Evolutionary conservation across 2,329 filamentous ascomycete species (phyloP).

Genomic region (Aspergillus sp.): DNA sequence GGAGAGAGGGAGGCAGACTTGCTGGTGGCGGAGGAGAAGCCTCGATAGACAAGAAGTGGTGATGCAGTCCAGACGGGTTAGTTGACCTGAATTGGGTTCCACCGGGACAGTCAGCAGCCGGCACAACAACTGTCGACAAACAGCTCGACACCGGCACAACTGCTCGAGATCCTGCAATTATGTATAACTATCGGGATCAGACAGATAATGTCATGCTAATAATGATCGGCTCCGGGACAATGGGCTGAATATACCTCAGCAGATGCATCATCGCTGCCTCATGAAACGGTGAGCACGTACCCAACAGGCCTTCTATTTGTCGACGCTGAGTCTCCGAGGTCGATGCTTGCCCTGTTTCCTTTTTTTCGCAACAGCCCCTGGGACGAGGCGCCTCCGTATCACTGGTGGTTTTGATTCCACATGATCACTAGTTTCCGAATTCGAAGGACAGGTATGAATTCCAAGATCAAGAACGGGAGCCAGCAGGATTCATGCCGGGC

Average conservation of each 20-base stretch:
- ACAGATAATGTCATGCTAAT: background rate
- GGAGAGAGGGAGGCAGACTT: background rate
- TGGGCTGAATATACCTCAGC: background rate
- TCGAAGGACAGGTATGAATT: constrained; percentile 8
- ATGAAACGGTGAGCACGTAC: background rate
- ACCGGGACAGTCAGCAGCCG: constrained; percentile 11
- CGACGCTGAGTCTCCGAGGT: background rate
- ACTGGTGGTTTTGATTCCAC: background rate
- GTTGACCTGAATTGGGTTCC: background rate
- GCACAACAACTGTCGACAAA: background rate
- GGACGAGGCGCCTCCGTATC: background rate
- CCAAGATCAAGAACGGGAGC: constrained; percentile 6
- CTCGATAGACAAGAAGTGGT: constrained; percentile 5
- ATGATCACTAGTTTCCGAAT: constrained; percentile 5
- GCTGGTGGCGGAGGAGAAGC: constrained; percentile 8
- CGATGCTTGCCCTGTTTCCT: background rate
- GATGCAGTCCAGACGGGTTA: constrained; percentile 1
- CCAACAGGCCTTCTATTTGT: background rate
- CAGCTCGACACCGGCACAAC: background rate
- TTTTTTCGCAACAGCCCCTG: background rate
- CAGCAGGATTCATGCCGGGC: constrained; percentile 7
- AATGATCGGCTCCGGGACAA: background rate
- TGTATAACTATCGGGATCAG: background rate
- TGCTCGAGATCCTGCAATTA: background rate
- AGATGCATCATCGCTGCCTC: background rate